Percentiles rank a stretch among this genome's conserved stretches.
These are phyloP conservation scores for Oemleria cerasiformis DNA, from an alignment of 306 rosid genomes.

Conservation along the genomic window DNA sequence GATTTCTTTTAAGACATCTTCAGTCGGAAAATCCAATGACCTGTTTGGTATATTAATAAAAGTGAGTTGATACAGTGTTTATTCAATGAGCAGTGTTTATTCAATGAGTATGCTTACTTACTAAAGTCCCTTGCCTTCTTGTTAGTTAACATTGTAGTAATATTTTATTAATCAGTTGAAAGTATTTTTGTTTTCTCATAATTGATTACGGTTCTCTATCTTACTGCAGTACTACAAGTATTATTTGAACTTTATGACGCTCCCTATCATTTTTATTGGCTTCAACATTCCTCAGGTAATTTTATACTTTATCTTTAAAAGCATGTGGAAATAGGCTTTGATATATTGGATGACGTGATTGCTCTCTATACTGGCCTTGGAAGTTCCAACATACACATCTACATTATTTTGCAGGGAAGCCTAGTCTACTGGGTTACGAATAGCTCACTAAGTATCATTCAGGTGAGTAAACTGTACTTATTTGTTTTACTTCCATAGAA, in stretches of 20 bases:
- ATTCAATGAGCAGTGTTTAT: slow-evolving; percentile 8
- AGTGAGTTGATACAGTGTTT: slow-evolving; percentile 46
- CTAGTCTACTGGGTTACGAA: slow-evolving; percentile 84
- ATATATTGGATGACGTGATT: slow-evolving; percentile 16
- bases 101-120: slow-evolving; percentile 8
- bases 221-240: slow-evolving; percentile 66
- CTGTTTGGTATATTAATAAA: slow-evolving; percentile 41
- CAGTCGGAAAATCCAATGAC: slow-evolving; percentile 40
- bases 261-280: slow-evolving; percentile 45
- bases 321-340: slow-evolving; percentile 15
- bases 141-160: neutral
- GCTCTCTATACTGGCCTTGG: neutral
- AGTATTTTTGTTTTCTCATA: slow-evolving; percentile 2
- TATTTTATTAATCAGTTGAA: neutral
- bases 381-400: neutral
- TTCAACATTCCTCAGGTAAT: slow-evolving; percentile 85
- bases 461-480: slow-evolving; percentile 45
- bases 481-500: neutral
- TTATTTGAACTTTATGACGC: slow-evolving; percentile 58
- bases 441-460: slow-evolving; percentile 56
- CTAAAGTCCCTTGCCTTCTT: neutral
- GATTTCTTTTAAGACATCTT: slow-evolving; percentile 53
- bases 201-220: slow-evolving; percentile 27
- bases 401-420: slow-evolving; percentile 71
- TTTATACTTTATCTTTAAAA: slow-evolving; percentile 14